These are phyloP conservation scores for Lentinus brumalis DNA, from an alignment of 768 basidiomycete species.

Conservation along the genomic window DNA sequence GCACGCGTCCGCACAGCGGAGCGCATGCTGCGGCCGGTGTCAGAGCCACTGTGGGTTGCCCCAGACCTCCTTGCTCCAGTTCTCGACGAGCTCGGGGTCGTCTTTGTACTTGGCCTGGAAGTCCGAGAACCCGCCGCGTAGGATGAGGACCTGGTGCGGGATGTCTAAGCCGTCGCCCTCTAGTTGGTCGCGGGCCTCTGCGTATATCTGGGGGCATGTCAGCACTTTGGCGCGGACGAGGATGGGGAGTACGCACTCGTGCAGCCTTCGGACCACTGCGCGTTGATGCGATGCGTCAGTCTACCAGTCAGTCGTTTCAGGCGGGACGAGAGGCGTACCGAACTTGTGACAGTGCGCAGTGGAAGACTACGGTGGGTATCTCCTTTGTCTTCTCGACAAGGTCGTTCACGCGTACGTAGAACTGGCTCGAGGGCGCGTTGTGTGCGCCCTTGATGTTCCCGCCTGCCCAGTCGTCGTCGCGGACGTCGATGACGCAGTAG, in stretches of 20 bases:
- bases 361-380: constrained; percentile 70
- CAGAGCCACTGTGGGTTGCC: constrained; percentile 24
- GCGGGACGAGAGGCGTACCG: constrained; percentile 57
- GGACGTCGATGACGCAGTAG: constrained; percentile 79
- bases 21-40: not conserved
- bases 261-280: constrained; percentile 79
- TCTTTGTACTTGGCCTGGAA: constrained; percentile 77
- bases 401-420: constrained; percentile 55
- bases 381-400: constrained; percentile 64
- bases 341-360: constrained; percentile 75
- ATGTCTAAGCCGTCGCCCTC: constrained; percentile 43
- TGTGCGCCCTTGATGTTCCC: constrained; percentile 73
- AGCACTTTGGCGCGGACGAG: constrained; percentile 3
- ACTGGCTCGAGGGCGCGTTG: constrained; percentile 63
- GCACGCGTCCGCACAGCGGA: not conserved
- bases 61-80: constrained; percentile 74
- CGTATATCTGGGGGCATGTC: constrained; percentile 54
- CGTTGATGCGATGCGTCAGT: constrained; percentile 9
- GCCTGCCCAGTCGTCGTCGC: constrained; percentile 79
- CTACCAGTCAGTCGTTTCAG: no score
- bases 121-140: constrained; percentile 70
- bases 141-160: constrained; percentile 61
- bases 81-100: constrained; percentile 72
- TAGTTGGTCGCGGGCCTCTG: constrained; percentile 56
- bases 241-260: constrained; percentile 44